Evolutionary conservation across 768 basidiomycete genomes (phyloP), one percentile per base, ranked within the genome.

Genomic region (Tylopilus sp.): DNA sequence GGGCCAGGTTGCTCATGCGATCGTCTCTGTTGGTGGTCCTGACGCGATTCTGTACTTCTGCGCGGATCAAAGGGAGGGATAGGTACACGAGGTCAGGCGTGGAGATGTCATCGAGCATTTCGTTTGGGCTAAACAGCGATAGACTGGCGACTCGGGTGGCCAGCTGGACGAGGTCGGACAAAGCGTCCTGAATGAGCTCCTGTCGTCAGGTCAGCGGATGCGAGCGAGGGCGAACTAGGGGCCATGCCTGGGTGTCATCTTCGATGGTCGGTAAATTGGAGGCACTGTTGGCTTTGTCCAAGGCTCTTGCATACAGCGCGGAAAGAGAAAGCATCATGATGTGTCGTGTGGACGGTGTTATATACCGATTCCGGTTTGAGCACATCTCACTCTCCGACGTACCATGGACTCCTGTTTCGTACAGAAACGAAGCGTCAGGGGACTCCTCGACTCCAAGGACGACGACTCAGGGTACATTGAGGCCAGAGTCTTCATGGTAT

Each of bases 71-170:
- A 0, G 88, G 85, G 4, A 90, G 81, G 36, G 83, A 73, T 11
- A 95, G 74, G 68, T 90, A 94, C 2, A 85, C 71, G 31, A 94
- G 71, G 70, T 93, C 82, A 30, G 75, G 70, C 2, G 91, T 91
- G 3, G 87, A 75, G 49, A 95, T 82, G 66, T 95, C 92, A 40
- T 91, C 87, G 17, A 93, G 71, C 0, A 75, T 75, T 62, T 95
- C 92, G 61, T 95, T 95, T 4, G 84, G 74, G 51, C 91, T 93
- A 71, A 95, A 92, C 31, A 95, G 69, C 0, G 81, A 79, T 40
- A 94, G 73, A 35, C 75, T 76, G 22, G 75, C 57, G 49, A 92
- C 75, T 22, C 82, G 78, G 28, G 75, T 70, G 41, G 73, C 70
- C 35, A 88, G 68, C 39, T 72, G 69, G 22, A 71, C 70, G 26